These are phyloP conservation scores for Herpotrichia juniperi DNA, from an alignment of 2,329 filamentous ascomycete genomes.

Conservation along the genomic window DNA sequence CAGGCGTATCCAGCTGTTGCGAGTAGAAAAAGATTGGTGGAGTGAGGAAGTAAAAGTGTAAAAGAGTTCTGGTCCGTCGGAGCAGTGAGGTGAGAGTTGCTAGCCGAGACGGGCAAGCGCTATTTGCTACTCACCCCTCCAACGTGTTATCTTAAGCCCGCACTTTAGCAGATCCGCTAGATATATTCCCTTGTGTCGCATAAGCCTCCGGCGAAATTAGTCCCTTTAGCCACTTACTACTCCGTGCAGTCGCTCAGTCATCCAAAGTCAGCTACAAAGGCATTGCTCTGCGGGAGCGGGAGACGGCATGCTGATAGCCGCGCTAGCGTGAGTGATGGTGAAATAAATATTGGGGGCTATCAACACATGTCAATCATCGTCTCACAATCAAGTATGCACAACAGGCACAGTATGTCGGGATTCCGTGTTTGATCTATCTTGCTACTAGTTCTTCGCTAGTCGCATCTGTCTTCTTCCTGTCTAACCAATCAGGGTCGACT, in stretches of 20 bases:
- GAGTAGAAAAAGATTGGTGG: not conserved
- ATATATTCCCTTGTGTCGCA: slow-evolving; percentile 1
- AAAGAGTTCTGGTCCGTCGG: not conserved
- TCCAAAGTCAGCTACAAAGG: not conserved
- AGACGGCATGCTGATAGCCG: too few species aligned
- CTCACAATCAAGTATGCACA: slow-evolving; percentile 3
- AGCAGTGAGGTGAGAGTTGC: not conserved
- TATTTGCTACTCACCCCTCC: slow-evolving; percentile 2
- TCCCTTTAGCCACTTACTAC: not conserved
- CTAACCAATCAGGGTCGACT: too few species aligned
- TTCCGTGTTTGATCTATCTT: not conserved
- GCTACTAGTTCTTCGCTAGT: too few species aligned
- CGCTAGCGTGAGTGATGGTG: too few species aligned
- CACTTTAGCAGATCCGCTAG: slow-evolving; percentile 1
- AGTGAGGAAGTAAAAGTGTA: not conserved
- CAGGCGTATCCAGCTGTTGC: slow-evolving; percentile 13
- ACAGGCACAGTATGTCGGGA: not conserved
- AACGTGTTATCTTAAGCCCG: slow-evolving; percentile 3
- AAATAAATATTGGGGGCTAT: too few species aligned
- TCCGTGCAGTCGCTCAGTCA: not conserved
- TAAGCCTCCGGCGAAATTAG: not conserved
- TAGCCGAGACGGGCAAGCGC: not conserved
- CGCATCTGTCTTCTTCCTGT: too few species aligned
- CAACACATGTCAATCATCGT: too few species aligned
- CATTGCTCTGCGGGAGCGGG: too few species aligned